Conservation (phyloP, 495 filamentous ascomycete species). For the Aspergillus saccharolyticus region DNA sequence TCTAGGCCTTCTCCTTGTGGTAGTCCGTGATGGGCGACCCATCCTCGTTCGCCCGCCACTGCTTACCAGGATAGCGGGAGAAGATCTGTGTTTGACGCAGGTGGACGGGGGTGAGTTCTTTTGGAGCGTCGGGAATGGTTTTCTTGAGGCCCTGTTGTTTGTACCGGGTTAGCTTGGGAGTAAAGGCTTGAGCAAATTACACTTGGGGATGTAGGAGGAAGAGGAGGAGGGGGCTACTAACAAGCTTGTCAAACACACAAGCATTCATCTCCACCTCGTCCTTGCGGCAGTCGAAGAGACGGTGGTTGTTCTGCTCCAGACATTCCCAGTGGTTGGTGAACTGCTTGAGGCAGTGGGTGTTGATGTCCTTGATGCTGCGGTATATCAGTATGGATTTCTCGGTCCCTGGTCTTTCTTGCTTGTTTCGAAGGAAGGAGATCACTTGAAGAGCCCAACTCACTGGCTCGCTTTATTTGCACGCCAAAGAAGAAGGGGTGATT, state of each 20-base stretch:
- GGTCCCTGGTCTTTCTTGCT: not conserved
- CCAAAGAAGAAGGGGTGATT: not conserved
- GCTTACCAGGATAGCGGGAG: slow-evolving; percentile 45
- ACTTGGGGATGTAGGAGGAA: no score
- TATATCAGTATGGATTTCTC: slow-evolving; percentile 1
- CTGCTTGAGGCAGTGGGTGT: slow-evolving; percentile 83
- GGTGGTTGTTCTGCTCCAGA: slow-evolving; percentile 95
- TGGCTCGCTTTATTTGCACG: not conserved
- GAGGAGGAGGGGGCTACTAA: slow-evolving; percentile 44
- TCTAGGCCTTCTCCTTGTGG: no score
- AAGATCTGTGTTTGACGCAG: slow-evolving; percentile 74
- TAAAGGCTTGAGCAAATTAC: not conserved
- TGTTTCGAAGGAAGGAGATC: no score
- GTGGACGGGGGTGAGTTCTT: slow-evolving; percentile 75
- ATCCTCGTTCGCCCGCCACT: slow-evolving; percentile 27
- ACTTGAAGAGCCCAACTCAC: no score
- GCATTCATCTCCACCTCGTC: slow-evolving; percentile 77
- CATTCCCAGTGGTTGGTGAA: slow-evolving; percentile 94
- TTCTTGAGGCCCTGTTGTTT: slow-evolving; percentile 74
- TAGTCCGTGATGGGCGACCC: not conserved
- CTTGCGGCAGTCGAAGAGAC: slow-evolving; percentile 82
- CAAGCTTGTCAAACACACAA: slow-evolving; percentile 93
- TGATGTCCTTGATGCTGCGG: slow-evolving; percentile 83
- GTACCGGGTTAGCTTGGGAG: not conserved
- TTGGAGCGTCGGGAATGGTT: slow-evolving; percentile 77